Evolutionary conservation across 2,329 filamentous ascomycete genomes (phyloP), one percentile per base, ranked within the genome.

Genomic region (Ploettnerulaceae sp.): DNA sequence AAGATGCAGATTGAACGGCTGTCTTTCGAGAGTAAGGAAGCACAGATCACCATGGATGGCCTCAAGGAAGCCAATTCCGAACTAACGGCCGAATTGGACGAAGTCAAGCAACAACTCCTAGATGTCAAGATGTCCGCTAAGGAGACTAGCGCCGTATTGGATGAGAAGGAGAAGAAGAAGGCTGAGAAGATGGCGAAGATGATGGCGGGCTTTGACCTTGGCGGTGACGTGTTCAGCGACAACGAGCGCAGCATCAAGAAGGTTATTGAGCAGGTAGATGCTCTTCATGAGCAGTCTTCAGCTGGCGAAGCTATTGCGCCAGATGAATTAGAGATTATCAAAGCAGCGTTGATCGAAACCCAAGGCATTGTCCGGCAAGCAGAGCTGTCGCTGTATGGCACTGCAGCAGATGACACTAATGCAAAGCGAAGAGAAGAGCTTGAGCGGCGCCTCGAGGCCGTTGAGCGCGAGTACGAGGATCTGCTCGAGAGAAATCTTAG

Each of bases 111-210:
- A 66, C 90, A 96, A 64, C 80, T 98, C 42, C 76, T 97, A 14
- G 90, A 97, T 66, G 89, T 93, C 36, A 91, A 91, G 72, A 96
- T 97, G 86, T 93, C 82, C 57, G 89, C 91, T 47, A 95, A 93
- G 71, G 93, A 97, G 70, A 91, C 86, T 1, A 89, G 81, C 34
- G 89, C 89, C 7, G 84, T 89, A 12, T 72, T 94, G 15, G 91
- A 97, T 59, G 93, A 97, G 69, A 98, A 98, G 75, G 94, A 97
- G 70, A 91, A 89, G 75, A 90, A 89, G 72, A 98, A 98, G 76
- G 89, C 90, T 1, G 93, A 98, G 71, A 93, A 94, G 70, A 98
- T 98, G 93, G 93, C 93, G 33, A 87, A 96, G 76, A 98, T 98
- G 93, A 96, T 98, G 91, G 93, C 93, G 49, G 89, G 91, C 3